phyloP scores from a whole-genome alignment of 495 filamentous ascomycete species.

The Clohesyomyces aquaticus region DNA sequence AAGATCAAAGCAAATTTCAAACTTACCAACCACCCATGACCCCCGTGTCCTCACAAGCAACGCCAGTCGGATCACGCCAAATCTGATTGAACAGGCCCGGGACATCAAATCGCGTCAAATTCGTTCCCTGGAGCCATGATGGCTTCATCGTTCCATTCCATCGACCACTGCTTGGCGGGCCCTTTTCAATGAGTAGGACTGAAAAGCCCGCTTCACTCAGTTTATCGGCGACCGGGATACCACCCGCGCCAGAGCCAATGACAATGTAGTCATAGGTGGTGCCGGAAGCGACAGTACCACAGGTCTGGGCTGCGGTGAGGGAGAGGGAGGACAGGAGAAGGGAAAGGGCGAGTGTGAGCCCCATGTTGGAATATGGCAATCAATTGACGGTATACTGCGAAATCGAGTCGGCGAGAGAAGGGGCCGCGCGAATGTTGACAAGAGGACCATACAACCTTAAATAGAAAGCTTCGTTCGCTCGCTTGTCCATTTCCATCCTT shows the following conservation, averaged over 20 bases:
- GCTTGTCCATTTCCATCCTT: too few species aligned
- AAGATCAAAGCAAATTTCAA: too few species aligned
- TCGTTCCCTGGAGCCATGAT: constrained; percentile 66
- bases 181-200: constrained; percentile 68
- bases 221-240: constrained; percentile 65
- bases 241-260: constrained; percentile 66
- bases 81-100: constrained; percentile 75
- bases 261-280: constrained; percentile 68
- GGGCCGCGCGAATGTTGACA: background rate
- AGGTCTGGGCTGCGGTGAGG: background rate
- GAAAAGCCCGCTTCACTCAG: constrained; percentile 65
- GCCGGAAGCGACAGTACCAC: constrained; percentile 44
- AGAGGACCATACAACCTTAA: background rate
- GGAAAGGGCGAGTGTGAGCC: constrained; percentile 5
- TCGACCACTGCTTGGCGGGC: constrained; percentile 61
- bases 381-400: background rate
- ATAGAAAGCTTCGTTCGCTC: too few species aligned
- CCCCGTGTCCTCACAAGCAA: constrained; percentile 67
- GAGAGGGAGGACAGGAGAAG: constrained; percentile 3
- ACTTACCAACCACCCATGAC: constrained; percentile 69
- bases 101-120: constrained; percentile 76
- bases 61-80: constrained; percentile 62
- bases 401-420: background rate
- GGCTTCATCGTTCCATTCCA: constrained; percentile 57
- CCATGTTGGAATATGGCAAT: background rate